Conservation (phyloP, 2,329 filamentous ascomycete species). For the Cladosporium sp. region DNA sequence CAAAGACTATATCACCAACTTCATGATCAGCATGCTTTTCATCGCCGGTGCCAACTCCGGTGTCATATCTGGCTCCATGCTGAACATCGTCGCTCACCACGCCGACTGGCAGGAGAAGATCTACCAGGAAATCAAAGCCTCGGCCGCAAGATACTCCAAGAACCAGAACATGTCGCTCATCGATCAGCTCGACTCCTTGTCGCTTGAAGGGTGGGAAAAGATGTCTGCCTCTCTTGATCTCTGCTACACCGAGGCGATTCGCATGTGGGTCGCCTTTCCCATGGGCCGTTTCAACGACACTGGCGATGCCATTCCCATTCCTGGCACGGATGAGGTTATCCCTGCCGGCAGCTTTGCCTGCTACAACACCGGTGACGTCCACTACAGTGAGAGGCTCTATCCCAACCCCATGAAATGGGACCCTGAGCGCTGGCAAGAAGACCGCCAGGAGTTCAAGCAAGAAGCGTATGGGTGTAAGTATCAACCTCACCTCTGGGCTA, state of each 20-base stretch:
- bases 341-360: slow-evolving; percentile 19
- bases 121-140: slow-evolving; percentile 15
- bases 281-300: slow-evolving; percentile 9
- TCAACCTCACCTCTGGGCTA: not conserved
- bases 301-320: slow-evolving; percentile 8
- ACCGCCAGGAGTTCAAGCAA: slow-evolving; percentile 17
- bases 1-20: slow-evolving; percentile 18
- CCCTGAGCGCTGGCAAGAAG: slow-evolving; percentile 18
- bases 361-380: slow-evolving; percentile 23
- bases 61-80: slow-evolving; percentile 12
- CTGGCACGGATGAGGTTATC: slow-evolving; percentile 22
- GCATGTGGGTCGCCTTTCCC: slow-evolving; percentile 15
- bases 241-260: slow-evolving; percentile 17
- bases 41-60: slow-evolving; percentile 5
- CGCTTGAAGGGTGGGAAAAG: not conserved
- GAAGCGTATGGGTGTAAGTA: slow-evolving; percentile 18
- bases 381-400: slow-evolving; percentile 23
- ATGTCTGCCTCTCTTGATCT: slow-evolving; percentile 15
- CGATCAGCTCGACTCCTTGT: not conserved
- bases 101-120: slow-evolving; percentile 17
- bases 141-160: slow-evolving; percentile 4
- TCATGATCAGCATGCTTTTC: slow-evolving; percentile 16
- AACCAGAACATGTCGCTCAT: not conserved
- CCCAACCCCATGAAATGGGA: slow-evolving; percentile 18
- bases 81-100: slow-evolving; percentile 18